phyloP scores from a whole-genome alignment of 108 stramenopile genomes.

The Cylindrotheca fusiformis region DNA sequence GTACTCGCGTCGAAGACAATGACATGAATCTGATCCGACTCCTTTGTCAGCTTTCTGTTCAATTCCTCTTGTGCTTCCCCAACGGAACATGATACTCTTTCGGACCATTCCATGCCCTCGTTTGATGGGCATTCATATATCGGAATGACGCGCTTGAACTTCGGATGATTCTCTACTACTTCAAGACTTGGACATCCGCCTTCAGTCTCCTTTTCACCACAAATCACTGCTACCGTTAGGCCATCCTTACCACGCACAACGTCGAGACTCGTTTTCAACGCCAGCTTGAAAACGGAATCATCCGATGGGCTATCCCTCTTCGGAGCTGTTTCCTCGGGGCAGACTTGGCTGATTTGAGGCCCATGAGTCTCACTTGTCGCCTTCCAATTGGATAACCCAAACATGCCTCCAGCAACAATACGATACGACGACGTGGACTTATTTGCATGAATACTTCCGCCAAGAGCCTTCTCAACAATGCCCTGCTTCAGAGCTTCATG shows the following conservation, averaged over 20 bases:
- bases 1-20: not conserved
- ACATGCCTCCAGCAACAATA: conserved; percentile 81
- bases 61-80: not conserved
- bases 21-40: not conserved
- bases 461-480: conserved; percentile 2
- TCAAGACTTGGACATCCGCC: conserved; percentile 16
- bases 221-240: conserved; percentile 12
- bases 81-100: not conserved
- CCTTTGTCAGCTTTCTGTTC: not conserved
- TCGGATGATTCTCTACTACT: conserved; percentile 9
- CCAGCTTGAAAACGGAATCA: not conserved
- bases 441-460: conserved; percentile 16
- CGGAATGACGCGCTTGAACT: conserved; percentile 23
- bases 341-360: not conserved
- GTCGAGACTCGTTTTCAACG: not conserved
- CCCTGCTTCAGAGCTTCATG: conserved; percentile 28
- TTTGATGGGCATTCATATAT: conserved; percentile 12
- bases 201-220: conserved; percentile 5
- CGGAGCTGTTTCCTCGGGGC: not conserved
- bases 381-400: conserved; percentile 68
- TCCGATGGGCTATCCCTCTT: not conserved
- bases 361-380: conserved; percentile 45
- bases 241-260: conserved; percentile 1
- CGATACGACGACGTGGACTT: conserved; percentile 48
- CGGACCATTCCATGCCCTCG: not conserved